Conservation (phyloP, 2,329 filamentous ascomycete species). For the Neonectria hederae region DNA sequence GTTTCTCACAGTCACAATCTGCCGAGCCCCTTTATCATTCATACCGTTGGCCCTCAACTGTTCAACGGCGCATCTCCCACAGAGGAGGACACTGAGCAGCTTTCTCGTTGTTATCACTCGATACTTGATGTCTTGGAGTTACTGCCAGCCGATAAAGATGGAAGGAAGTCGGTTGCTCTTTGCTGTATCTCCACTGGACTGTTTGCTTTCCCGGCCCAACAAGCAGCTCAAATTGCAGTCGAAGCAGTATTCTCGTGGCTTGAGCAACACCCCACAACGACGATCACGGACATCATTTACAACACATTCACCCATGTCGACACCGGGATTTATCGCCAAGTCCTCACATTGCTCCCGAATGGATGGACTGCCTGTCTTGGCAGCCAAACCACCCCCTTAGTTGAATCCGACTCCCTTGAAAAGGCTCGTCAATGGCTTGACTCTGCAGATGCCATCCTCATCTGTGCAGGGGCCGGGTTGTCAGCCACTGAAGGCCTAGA, state of each 20-base stretch:
- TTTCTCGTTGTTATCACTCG: conserved; percentile 26
- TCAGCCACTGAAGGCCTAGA: conserved; percentile 36
- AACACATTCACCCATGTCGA: conserved; percentile 35
- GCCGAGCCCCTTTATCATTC: conserved; percentile 22
- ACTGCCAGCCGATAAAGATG: not conserved
- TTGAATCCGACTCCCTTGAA: not conserved
- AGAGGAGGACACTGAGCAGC: not conserved
- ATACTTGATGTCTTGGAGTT: conserved; percentile 21
- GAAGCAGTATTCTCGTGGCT: conserved; percentile 23
- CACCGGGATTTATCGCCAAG: conserved; percentile 16
- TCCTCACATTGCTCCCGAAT: not conserved
- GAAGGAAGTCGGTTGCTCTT: conserved; percentile 25
- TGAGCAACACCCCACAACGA: conserved; percentile 11
- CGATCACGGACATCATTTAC: conserved; percentile 33
- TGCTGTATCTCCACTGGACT: conserved; percentile 37
- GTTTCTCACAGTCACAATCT: conserved; percentile 27
- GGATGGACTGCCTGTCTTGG: not conserved
- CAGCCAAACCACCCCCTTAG: not conserved
- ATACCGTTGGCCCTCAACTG: conserved; percentile 33
- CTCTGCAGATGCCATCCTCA: conserved; percentile 32
- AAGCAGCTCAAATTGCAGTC: conserved; percentile 32
- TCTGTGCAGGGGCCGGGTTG: conserved; percentile 35
- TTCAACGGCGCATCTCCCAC: conserved; percentile 12
- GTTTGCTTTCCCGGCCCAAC: conserved; percentile 32
- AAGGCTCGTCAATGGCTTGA: conserved; percentile 27